Conservation (phyloP, 2,329 filamentous ascomycete species). For the Geosmithia putterillii region DNA sequence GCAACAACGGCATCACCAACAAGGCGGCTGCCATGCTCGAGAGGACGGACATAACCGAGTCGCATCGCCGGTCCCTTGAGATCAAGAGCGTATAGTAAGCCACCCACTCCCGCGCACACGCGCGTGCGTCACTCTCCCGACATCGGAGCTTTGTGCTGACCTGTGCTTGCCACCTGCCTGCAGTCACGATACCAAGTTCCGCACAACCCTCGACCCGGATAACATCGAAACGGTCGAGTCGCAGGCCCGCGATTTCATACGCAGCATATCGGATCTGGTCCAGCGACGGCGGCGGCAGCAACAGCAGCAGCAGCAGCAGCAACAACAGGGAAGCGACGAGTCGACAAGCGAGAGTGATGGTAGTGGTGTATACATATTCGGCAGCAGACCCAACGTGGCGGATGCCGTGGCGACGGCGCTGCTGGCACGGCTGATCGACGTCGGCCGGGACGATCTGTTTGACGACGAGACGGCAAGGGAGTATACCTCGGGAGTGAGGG, state of each 20-base stretch:
- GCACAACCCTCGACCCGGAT: conserved; percentile 10
- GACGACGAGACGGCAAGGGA: conserved; percentile 7
- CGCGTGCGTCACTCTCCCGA: neutral
- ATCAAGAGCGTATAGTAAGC: conserved; percentile 18
- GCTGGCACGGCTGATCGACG: conserved; percentile 11
- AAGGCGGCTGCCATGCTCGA: conserved; percentile 15
- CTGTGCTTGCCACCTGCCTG: neutral
- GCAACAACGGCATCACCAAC: conserved; percentile 13
- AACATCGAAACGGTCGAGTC: conserved; percentile 11
- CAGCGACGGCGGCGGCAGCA: conserved; percentile 2
- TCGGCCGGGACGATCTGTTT: conserved; percentile 11
- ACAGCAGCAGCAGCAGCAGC: neutral
- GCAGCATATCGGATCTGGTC: conserved; percentile 8
- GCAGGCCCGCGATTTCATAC: conserved; percentile 10
- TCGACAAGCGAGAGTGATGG: neutral
- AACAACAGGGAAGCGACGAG: neutral
- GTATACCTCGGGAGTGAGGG: conserved; percentile 9
- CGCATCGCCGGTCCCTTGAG: conserved; percentile 15
- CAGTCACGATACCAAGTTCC: conserved; percentile 14
- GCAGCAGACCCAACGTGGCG: conserved; percentile 13
- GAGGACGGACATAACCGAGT: conserved; percentile 10
- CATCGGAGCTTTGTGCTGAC: neutral
- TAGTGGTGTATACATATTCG: conserved; percentile 13
- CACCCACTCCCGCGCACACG: neutral
- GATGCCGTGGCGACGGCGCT: conserved; percentile 13